Conservation (phyloP, 2,329 filamentous ascomycete species). For the Aspergillus clavatus region DNA sequence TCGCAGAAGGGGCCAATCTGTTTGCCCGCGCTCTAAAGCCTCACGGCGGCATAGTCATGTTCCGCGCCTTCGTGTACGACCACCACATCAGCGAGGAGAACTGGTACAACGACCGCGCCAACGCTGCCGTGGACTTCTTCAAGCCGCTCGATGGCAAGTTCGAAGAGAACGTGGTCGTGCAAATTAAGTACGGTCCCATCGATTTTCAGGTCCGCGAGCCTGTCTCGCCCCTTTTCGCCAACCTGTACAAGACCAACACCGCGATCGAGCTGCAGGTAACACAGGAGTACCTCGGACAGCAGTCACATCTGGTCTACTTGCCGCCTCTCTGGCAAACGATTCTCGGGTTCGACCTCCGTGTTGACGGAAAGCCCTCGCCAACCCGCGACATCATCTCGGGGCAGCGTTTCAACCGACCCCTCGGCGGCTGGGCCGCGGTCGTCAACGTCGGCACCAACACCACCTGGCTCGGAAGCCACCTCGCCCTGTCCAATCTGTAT, state of each 20-base stretch:
- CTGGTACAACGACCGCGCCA: conserved; percentile 65
- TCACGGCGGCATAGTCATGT: conserved; percentile 62
- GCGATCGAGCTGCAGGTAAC: conserved; percentile 63
- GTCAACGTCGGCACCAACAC: conserved; percentile 62
- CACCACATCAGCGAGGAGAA: conserved; percentile 51
- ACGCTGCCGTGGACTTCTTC: conserved; percentile 65
- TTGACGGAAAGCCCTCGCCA: conserved; percentile 52
- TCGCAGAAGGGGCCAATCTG: conserved; percentile 64
- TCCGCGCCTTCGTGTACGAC: conserved; percentile 68
- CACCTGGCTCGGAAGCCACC: conserved; percentile 65
- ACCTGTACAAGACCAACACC: conserved; percentile 43
- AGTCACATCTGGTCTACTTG: conserved; percentile 64
- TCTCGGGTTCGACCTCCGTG: conserved; percentile 62
- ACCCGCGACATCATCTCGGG: conserved; percentile 60
- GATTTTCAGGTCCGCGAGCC: conserved; percentile 70
- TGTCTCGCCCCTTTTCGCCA: conserved; percentile 59
- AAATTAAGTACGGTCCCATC: conserved; percentile 70
- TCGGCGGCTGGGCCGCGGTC: conserved; percentile 62
- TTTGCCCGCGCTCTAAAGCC: conserved; percentile 58
- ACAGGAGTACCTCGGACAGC: conserved; percentile 68
- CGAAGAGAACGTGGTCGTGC: conserved; percentile 65
- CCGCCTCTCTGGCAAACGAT: conserved; percentile 65
- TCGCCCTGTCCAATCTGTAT: conserved; percentile 68
- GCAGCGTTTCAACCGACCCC: conserved; percentile 52
- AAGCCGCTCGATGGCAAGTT: conserved; percentile 60